Evolutionary conservation across 1,284 basidiomycete genomes (phyloP), one percentile per base, ranked within the genome.

Genomic region (Ustilago vetiveriae): DNA sequence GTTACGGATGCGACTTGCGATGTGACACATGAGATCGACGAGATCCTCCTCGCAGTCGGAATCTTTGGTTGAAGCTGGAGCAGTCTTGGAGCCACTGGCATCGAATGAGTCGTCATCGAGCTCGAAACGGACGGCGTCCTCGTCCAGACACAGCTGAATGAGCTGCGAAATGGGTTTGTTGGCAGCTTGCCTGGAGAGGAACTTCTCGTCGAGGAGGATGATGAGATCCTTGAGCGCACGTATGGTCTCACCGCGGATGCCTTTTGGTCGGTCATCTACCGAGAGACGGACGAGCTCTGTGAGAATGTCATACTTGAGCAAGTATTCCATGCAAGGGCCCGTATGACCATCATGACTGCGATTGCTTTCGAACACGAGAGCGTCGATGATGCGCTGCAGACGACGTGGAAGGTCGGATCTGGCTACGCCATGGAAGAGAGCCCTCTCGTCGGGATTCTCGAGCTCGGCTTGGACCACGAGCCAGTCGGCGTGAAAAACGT

Each of bases 71-170:
- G 56, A 26, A 24, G 45, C 22, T 14, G 32, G 47, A n/a, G 54
- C 32, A 17, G 41, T 6, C 21, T 27, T 38, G 2, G 58, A 46
- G 3, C 42, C 43, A 21, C 30, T 29, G 4, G 42, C 38, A 16
- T 58, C 50, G 22, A 65, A 57, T 4, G 43, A 47, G 11, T 89
- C 88, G 19, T 90, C 88, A 37, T 90, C 88, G 11, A 89, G 88
- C 19, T 90, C 88, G 67, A 90, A 88, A 75, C 92, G 90, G 74
- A 92, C 90, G 3, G 92, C 84, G 78, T 94, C 91, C 63, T 94
- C 92, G n/a, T 92, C 93, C 10, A 91, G 90, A 81, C 93, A 96
- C 47, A 88, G 89, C 30, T 92, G 86, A 8, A 98, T 86, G n/a
- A 97, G 85, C 36, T 92, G 85, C 13, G 94, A 86, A 6, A 96